Percentiles rank a stretch among this genome's conserved stretches.
Conservation (phyloP, 768 basidiomycete genomes). For the Tricholoma saponaceum region DNA sequence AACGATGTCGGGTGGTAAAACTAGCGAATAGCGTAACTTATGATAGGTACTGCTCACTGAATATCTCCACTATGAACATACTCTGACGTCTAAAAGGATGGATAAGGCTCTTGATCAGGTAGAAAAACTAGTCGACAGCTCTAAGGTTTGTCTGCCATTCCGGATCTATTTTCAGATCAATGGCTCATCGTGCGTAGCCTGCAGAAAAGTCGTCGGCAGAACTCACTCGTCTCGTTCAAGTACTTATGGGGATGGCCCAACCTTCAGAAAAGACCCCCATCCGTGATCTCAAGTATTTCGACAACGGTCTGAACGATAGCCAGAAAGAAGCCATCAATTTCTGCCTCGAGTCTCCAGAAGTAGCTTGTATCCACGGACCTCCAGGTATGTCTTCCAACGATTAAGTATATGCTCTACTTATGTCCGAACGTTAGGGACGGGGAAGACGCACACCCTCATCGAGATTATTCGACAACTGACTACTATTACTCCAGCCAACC, state of each 20-base stretch:
- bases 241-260: constrained; percentile 63
- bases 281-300: constrained; percentile 59
- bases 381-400: constrained; percentile 53
- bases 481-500: constrained; percentile 38
- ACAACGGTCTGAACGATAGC: constrained; percentile 72
- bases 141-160: constrained; percentile 4
- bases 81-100: constrained; percentile 53
- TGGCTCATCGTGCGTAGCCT: constrained; percentile 13
- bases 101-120: constrained; percentile 73
- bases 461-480: constrained; percentile 89
- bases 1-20: constrained; percentile 81
- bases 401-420: neutral
- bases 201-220: constrained; percentile 40
- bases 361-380: constrained; percentile 96
- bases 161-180: constrained; percentile 4
- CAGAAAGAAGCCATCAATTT: constrained; percentile 84
- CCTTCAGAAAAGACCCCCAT: constrained; percentile 37
- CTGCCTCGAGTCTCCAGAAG: constrained; percentile 73
- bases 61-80: neutral
- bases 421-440: constrained; percentile 53
- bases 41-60: constrained; percentile 51
- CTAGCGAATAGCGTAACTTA: constrained; percentile 91
- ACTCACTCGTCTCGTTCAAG: constrained; percentile 52
- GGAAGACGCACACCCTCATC: constrained; percentile 94
- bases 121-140: constrained; percentile 37